Conservation (phyloP, 768 basidiomycete genomes). For the Cubamyces lactineus region DNA sequence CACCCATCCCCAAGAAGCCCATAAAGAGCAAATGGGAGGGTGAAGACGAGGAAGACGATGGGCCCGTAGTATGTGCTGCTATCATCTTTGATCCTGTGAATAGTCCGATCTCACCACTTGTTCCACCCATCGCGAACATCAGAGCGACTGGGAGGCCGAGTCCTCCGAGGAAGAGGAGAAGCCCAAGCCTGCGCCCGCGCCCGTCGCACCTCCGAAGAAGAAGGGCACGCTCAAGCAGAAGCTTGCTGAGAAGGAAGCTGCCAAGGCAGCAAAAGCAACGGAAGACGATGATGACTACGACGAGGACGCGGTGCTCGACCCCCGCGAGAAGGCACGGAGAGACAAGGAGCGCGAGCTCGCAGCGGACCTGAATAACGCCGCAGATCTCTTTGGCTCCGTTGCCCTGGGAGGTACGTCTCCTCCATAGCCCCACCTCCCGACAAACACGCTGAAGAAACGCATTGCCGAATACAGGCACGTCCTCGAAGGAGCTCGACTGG, state of each 20-base stretch:
- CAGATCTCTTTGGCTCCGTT: conserved; percentile 76
- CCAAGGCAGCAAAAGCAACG: conserved; percentile 56
- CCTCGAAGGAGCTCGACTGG: conserved; percentile 66
- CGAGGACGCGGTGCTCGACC: conserved; percentile 68
- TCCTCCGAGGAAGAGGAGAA: conserved; percentile 70
- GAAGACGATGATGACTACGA: conserved; percentile 61
- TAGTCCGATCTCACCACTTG: background rate
- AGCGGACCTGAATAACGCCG: conserved; percentile 84
- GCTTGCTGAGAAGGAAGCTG: conserved; percentile 88
- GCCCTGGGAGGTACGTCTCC: conserved; percentile 60
- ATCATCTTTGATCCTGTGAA: too few relatives aligned
- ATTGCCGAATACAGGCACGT: conserved; percentile 53
- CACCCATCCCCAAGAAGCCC: conserved; percentile 32
- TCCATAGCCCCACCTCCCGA: too few relatives aligned
- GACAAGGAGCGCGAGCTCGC: conserved; percentile 85
- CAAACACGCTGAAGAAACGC: background rate
- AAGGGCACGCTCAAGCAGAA: conserved; percentile 92
- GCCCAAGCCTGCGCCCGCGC: conserved; percentile 44
- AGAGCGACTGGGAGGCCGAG: conserved; percentile 97
- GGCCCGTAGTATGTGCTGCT: conserved; percentile 65
- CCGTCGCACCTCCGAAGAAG: conserved; percentile 80
- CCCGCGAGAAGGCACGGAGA: conserved; percentile 70
- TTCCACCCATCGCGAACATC: conserved; percentile 12
- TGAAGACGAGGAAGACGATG: conserved; percentile 87
- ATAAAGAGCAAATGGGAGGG: conserved; percentile 80